These are phyloP conservation scores for Effrenium voratum DNA, from an alignment of 73 alveolate species.

Conservation along the genomic window DNA sequence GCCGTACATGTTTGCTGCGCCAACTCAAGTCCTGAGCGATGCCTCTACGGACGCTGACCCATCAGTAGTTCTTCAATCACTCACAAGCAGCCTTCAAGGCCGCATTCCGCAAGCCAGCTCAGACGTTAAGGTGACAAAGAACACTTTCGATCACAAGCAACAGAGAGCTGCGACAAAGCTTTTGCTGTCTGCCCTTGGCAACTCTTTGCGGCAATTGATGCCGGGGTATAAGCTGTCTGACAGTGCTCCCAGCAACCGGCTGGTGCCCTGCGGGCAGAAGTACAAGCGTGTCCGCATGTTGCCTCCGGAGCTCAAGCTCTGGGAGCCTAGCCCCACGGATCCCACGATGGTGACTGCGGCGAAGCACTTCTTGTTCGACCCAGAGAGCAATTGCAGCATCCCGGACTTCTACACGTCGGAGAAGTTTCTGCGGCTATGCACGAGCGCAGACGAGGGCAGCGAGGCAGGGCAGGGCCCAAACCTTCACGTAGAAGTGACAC, in stretches of 20 bases:
- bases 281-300: background rate
- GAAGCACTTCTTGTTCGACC: background rate
- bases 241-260: background rate
- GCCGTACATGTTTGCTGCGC: background rate
- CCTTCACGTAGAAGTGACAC: background rate
- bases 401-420: background rate
- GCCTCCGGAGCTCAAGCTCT: background rate
- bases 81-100: background rate
- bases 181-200: background rate
- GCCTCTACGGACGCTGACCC: background rate
- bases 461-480: background rate
- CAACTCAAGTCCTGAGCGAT: conserved; percentile 1
- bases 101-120: background rate
- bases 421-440: background rate
- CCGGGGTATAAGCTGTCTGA: background rate
- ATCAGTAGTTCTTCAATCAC: background rate
- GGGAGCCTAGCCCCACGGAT: too few relatives aligned
- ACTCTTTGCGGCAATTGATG: background rate
- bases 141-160: background rate
- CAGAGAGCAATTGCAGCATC: background rate
- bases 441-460: conserved; percentile 22
- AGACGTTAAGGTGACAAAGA: too few relatives aligned
- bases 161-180: background rate
- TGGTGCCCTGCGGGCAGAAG: background rate
- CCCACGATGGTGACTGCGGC: background rate